A percentile compares a stretch with the other conserved stretches of the same genome.
Evolutionary conservation across 192 early-diverging fungal species (phyloP).

Genomic region (Coemansia sp.): DNA sequence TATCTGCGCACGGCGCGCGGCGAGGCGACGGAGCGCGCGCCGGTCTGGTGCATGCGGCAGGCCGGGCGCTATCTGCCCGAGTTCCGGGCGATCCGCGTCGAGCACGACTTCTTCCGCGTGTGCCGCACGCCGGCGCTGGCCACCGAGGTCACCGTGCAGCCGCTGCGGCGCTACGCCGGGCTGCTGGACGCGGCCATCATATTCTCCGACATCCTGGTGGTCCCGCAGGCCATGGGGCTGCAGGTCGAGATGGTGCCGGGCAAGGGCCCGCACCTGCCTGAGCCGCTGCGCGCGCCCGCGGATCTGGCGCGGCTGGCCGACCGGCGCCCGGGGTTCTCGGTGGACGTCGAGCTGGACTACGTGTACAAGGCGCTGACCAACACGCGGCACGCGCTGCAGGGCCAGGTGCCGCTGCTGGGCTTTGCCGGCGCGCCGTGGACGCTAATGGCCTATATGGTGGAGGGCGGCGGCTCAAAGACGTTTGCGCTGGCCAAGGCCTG

Average conservation of each 20-base stretch:
- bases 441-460: slow-evolving; percentile 98
- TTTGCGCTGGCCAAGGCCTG: slow-evolving; percentile 87
- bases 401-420: slow-evolving; percentile 88
- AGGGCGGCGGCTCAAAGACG: slow-evolving; percentile 92
- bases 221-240: slow-evolving; percentile 95
- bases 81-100: slow-evolving; percentile 76
- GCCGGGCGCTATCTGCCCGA: slow-evolving; percentile 97
- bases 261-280: slow-evolving; percentile 86
- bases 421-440: slow-evolving; percentile 99
- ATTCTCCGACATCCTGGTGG: slow-evolving; percentile 96
- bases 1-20: slow-evolving; percentile 82
- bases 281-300: slow-evolving; percentile 66
- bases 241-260: slow-evolving; percentile 90
- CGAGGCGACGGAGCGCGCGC: slow-evolving; percentile 67
- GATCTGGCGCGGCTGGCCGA: slow-evolving; percentile 76
- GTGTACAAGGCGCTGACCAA: slow-evolving; percentile 93
- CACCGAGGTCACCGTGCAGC: slow-evolving; percentile 93
- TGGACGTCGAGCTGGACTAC: slow-evolving; percentile 74
- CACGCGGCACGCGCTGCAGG: slow-evolving; percentile 77
- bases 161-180: slow-evolving; percentile 84
- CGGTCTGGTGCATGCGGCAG: slow-evolving; percentile 99
- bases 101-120: slow-evolving; percentile 92
- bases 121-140: slow-evolving; percentile 91
- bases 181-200: slow-evolving; percentile 96
- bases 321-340: slow-evolving; percentile 39